Evolutionary conservation across 768 basidiomycete genomes (phyloP).

Genomic region (Serendipita vermifera): DNA sequence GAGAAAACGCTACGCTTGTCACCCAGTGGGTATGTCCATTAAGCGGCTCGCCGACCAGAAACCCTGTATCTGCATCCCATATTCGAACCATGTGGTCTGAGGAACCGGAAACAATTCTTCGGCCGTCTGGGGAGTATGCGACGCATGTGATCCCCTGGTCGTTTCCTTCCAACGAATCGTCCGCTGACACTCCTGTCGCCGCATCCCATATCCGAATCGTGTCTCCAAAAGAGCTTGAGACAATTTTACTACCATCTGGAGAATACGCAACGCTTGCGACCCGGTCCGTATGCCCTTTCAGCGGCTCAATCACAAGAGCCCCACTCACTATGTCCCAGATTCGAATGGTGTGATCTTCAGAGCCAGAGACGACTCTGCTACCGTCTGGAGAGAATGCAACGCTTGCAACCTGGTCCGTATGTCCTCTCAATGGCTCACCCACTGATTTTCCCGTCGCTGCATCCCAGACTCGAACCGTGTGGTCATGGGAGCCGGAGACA

Average conservation of each 20-base stretch:
- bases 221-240: constrained; percentile 15
- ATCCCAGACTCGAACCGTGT: too few species aligned
- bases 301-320: constrained; percentile 18
- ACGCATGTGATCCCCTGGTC: constrained; percentile 12
- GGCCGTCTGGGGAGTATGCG: too few species aligned
- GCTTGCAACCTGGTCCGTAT: too few species aligned
- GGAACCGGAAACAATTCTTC: too few species aligned
- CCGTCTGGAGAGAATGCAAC: too few species aligned
- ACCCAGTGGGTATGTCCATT: constrained; percentile 21
- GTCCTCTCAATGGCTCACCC: too few species aligned
- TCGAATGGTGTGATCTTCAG: constrained; percentile 20
- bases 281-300: constrained; percentile 20
- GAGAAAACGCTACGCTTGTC: constrained; percentile 24
- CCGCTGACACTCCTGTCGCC: constrained; percentile 18
- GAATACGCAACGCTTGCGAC: constrained; percentile 24
- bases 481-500: too few species aligned
- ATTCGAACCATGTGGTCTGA: too few species aligned
- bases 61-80: constrained; percentile 17
- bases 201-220: constrained; percentile 16
- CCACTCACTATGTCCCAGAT: constrained; percentile 17
- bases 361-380: constrained; percentile 19
- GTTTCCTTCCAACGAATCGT: constrained; percentile 18
- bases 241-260: constrained; percentile 22
- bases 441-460: too few species aligned
- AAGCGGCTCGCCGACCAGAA: constrained; percentile 19